Conservation (phyloP, 768 basidiomycete genomes). For the Trametes cinnabarina region DNA sequence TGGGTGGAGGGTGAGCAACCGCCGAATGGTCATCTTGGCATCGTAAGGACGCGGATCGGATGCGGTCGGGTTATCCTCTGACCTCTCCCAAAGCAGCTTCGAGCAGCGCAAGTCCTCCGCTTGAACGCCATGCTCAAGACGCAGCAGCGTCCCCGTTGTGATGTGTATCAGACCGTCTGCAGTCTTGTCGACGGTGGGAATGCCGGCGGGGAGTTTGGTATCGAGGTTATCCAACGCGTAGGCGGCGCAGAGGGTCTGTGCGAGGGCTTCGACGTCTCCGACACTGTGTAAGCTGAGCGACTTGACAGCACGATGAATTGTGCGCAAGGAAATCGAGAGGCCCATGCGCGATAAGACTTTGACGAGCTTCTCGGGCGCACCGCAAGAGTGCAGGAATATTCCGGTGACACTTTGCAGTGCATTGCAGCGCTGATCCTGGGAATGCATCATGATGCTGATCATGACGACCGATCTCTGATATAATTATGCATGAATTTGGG, state of each 20-base stretch:
- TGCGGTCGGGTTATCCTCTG: slow-evolving; percentile 23
- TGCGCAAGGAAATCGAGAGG: slow-evolving; percentile 16
- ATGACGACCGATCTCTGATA: slow-evolving; percentile 28
- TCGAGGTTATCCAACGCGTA: slow-evolving; percentile 40
- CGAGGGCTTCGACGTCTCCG: neutral
- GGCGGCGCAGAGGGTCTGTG: neutral
- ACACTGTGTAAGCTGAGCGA: neutral
- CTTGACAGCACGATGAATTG: neutral
- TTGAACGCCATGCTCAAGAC: slow-evolving; percentile 22
- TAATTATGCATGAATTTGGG: no score
- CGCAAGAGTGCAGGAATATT: slow-evolving; percentile 30
- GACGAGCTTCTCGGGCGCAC: slow-evolving; percentile 28
- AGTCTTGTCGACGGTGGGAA: slow-evolving; percentile 32
- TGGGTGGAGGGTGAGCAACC: neutral
- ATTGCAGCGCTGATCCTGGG: slow-evolving; percentile 27
- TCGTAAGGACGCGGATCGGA: neutral
- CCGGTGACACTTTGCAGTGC: slow-evolving; percentile 28
- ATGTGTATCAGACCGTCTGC: slow-evolving; percentile 31
- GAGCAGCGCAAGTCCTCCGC: slow-evolving; percentile 33
- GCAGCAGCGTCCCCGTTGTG: slow-evolving; percentile 35
- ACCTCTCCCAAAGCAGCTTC: slow-evolving; percentile 34
- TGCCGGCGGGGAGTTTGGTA: slow-evolving; percentile 32
- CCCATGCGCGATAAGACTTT: slow-evolving; percentile 29
- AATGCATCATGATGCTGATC: slow-evolving; percentile 30
- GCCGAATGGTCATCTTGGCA: neutral